These are phyloP conservation scores for Phytophthora idaei DNA, from an alignment of 352 stramenopile genomes.

Conservation along the genomic window DNA sequence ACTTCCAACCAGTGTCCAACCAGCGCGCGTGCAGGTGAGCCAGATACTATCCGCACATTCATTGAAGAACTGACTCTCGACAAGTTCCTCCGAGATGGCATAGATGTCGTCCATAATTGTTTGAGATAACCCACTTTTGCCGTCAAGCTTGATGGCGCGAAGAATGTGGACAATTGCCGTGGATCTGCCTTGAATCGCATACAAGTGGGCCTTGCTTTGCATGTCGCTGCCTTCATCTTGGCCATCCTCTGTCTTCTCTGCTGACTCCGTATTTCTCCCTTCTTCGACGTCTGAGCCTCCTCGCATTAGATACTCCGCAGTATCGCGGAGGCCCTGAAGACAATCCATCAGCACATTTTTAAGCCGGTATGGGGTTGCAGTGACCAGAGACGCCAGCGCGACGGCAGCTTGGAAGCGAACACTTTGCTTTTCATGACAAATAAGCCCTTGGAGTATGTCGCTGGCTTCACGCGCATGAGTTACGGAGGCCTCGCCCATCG, in stretches of 20 bases:
- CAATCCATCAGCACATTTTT: slow-evolving; percentile 54
- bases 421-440: slow-evolving; percentile 77
- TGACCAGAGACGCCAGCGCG: slow-evolving; percentile 65
- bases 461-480: slow-evolving; percentile 50
- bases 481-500: slow-evolving; percentile 65
- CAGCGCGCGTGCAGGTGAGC: slow-evolving; percentile 86
- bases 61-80: slow-evolving; percentile 83
- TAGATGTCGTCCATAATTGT: slow-evolving; percentile 67
- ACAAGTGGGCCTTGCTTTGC: slow-evolving; percentile 72
- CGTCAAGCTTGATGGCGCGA: slow-evolving; percentile 50
- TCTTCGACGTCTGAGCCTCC: slow-evolving; percentile 36
- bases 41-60: slow-evolving; percentile 82
- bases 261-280: slow-evolving; percentile 16
- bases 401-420: slow-evolving; percentile 74
- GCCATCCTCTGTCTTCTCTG: slow-evolving; percentile 23
- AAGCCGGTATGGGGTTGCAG: slow-evolving; percentile 67
- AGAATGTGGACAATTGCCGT: slow-evolving; percentile 73
- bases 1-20: slow-evolving; percentile 80
- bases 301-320: slow-evolving; percentile 46
- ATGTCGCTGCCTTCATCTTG: slow-evolving; percentile 45
- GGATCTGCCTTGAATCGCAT: slow-evolving; percentile 76
- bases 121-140: slow-evolving; percentile 56
- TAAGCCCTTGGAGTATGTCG: slow-evolving; percentile 44
- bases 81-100: slow-evolving; percentile 66
- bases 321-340: slow-evolving; percentile 49